Evolutionary conservation across 2,329 filamentous ascomycete species (phyloP).

Genomic region (Colletotrichum falcatum): DNA sequence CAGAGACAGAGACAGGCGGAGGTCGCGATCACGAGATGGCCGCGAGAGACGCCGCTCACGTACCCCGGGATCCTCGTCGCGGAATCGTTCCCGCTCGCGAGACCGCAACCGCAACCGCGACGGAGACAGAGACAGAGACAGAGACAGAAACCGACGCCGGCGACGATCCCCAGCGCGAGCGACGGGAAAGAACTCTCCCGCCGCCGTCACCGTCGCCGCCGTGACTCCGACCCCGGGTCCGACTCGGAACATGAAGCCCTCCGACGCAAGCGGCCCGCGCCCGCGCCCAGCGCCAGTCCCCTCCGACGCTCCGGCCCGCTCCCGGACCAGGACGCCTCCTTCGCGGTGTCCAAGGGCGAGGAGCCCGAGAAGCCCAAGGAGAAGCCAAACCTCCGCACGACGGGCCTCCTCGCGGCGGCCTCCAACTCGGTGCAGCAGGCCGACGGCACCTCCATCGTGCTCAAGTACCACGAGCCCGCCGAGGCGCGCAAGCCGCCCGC

Average conservation of each 20-base stretch:
- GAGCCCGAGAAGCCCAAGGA: slow-evolving; percentile 75
- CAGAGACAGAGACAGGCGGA: slow-evolving; percentile 22
- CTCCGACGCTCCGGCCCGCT: slow-evolving; percentile 60
- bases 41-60: slow-evolving; percentile 36
- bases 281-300: slow-evolving; percentile 36
- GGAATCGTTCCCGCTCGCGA: slow-evolving; percentile 36
- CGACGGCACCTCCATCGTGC: slow-evolving; percentile 78
- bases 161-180: slow-evolving; percentile 44
- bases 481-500: slow-evolving; percentile 90
- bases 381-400: slow-evolving; percentile 86
- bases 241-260: slow-evolving; percentile 49
- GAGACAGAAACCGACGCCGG: slow-evolving; percentile 45
- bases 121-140: slow-evolving; percentile 40
- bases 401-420: slow-evolving; percentile 86
- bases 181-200: slow-evolving; percentile 31
- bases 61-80: slow-evolving; percentile 28
- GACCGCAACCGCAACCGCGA: slow-evolving; percentile 42
- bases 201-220: slow-evolving; percentile 8
- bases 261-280: slow-evolving; percentile 44
- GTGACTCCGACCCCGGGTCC: slow-evolving; percentile 42
- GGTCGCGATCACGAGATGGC: slow-evolving; percentile 28
- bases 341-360: slow-evolving; percentile 65
- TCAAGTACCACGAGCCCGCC: slow-evolving; percentile 96
- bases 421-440: slow-evolving; percentile 82
- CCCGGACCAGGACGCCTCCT: slow-evolving; percentile 70